phyloP scores from a whole-genome alignment of 2,329 filamentous ascomycete genomes.

The Geosmithia flava region DNA sequence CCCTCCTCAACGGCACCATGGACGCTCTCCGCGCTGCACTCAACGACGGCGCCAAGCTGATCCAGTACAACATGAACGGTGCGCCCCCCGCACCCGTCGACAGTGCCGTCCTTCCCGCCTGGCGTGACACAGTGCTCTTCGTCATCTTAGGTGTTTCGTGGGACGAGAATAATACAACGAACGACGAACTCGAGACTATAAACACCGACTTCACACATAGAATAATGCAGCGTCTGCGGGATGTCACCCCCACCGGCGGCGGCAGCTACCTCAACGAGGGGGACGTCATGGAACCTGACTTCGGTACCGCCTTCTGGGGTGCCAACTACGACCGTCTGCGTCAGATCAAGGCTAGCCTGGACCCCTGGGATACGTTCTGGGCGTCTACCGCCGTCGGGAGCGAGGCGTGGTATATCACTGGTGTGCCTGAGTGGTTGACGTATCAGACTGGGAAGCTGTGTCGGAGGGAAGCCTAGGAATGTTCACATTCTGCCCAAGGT shows the following conservation, averaged over 20 bases:
- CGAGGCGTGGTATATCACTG: slow-evolving; percentile 10
- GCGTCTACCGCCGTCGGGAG: slow-evolving; percentile 14
- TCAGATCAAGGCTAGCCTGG: slow-evolving; percentile 16
- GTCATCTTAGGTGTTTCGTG: slow-evolving; percentile 14
- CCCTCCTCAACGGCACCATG: slow-evolving; percentile 8
- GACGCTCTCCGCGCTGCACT: slow-evolving; percentile 8
- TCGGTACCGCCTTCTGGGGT: slow-evolving; percentile 16
- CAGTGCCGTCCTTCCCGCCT: slow-evolving; percentile 30
- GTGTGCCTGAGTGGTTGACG: slow-evolving; percentile 6
- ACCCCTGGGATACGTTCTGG: slow-evolving; percentile 16
- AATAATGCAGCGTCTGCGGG: slow-evolving; percentile 16
- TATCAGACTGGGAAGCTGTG: slow-evolving; percentile 7
- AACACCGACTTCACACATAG: slow-evolving; percentile 16
- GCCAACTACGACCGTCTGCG: slow-evolving; percentile 11
- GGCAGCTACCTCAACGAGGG: slow-evolving; percentile 19
- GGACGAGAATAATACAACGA: slow-evolving; percentile 6
- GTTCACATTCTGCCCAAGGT: no score
- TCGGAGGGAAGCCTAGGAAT: no score
- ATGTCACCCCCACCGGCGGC: slow-evolving; percentile 8
- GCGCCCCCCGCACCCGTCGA: slow-evolving; percentile 8
- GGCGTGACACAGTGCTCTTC: slow-evolving; percentile 26
- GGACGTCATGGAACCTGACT: slow-evolving; percentile 17
- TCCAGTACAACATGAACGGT: slow-evolving; percentile 12
- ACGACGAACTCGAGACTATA: slow-evolving; percentile 6
- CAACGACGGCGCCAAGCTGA: slow-evolving; percentile 10